Conservation (phyloP, 2,329 filamentous ascomycete species). For the Colletotrichum ledebouriae region DNA sequence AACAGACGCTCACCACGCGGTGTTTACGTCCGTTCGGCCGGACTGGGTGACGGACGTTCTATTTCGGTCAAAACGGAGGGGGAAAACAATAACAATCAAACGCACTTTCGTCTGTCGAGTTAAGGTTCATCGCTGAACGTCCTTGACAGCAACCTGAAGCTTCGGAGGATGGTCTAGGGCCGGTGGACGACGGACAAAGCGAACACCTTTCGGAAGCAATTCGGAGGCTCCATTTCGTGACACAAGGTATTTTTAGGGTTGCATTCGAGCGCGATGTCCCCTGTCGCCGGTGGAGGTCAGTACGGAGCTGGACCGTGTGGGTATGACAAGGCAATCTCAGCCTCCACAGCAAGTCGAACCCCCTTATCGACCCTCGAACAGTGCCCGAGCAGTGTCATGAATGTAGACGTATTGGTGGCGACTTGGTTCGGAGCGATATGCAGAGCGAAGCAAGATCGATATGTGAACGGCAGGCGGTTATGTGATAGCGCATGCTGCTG, state of each 20-base stretch:
- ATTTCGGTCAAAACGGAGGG: slow-evolving; percentile 26
- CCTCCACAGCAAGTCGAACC: slow-evolving; percentile 26
- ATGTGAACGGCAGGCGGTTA: slow-evolving; percentile 19
- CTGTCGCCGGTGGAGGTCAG: slow-evolving; percentile 17
- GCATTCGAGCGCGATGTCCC: slow-evolving; percentile 26
- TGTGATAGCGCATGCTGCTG: slow-evolving; percentile 37
- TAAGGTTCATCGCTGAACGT: slow-evolving; percentile 6
- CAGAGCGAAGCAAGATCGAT: slow-evolving; percentile 38
- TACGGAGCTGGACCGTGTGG: slow-evolving; percentile 28
- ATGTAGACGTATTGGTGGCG: slow-evolving; percentile 10
- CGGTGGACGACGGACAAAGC: slow-evolving; percentile 8
- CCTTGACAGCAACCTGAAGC: slow-evolving; percentile 38
- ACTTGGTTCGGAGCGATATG: slow-evolving; percentile 26
- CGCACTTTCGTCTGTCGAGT: slow-evolving; percentile 1
- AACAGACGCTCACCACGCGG: slow-evolving; percentile 39
- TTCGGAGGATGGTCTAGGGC: slow-evolving; percentile 22
- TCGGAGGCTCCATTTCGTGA: slow-evolving; percentile 28
- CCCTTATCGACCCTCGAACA: slow-evolving; percentile 26
- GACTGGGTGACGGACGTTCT: slow-evolving; percentile 21
- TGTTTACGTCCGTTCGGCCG: slow-evolving; percentile 34
- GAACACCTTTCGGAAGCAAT: slow-evolving; percentile 30
- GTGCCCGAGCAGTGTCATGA: neutral
- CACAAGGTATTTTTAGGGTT: slow-evolving; percentile 38
- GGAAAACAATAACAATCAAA: slow-evolving; percentile 4
- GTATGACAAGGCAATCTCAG: slow-evolving; percentile 36